These are phyloP conservation scores for Colletotrichum nymphaeae DNA, from an alignment of 2,329 filamentous ascomycete species.

Conservation along the genomic window DNA sequence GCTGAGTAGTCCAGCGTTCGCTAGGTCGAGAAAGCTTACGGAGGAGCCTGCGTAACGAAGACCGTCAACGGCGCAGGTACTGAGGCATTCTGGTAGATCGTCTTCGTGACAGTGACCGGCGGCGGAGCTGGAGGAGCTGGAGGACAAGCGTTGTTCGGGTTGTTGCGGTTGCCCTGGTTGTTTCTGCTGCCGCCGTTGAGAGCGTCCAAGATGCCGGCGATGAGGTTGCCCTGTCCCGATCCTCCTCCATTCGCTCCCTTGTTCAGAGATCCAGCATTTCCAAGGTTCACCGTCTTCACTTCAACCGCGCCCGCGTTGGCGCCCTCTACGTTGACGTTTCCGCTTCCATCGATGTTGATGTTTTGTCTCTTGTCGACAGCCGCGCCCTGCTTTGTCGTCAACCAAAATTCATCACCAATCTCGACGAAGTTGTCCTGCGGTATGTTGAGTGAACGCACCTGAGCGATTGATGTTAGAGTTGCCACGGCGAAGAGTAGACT, in stretches of 20 bases:
- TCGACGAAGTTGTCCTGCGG: neutral
- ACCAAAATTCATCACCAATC: neutral
- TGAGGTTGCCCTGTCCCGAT: constrained; percentile 22
- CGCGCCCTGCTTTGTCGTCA: constrained; percentile 29
- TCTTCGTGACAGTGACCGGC: constrained; percentile 25
- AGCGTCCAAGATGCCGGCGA: constrained; percentile 32
- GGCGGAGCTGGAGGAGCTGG: neutral
- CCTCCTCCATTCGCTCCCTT: neutral
- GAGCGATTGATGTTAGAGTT: constrained; percentile 34
- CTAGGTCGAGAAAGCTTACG: constrained; percentile 4
- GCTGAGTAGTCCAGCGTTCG: neutral
- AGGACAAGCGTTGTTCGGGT: neutral
- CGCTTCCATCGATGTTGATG: constrained; percentile 28
- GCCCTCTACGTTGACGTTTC: constrained; percentile 17
- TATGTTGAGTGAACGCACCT: constrained; percentile 30
- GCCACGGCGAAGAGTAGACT: constrained; percentile 35
- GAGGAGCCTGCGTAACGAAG: constrained; percentile 27
- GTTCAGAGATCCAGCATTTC: constrained; percentile 4
- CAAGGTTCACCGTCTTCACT: constrained; percentile 27
- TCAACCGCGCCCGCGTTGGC: constrained; percentile 3
- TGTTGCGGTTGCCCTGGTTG: constrained; percentile 39
- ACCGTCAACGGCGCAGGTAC: constrained; percentile 25
- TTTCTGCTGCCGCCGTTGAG: constrained; percentile 36
- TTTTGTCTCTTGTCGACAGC: constrained; percentile 28
- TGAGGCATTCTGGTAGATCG: constrained; percentile 25